phyloP scores from a whole-genome alignment of 306 rosid species.

The Fagus sylvatica region DNA sequence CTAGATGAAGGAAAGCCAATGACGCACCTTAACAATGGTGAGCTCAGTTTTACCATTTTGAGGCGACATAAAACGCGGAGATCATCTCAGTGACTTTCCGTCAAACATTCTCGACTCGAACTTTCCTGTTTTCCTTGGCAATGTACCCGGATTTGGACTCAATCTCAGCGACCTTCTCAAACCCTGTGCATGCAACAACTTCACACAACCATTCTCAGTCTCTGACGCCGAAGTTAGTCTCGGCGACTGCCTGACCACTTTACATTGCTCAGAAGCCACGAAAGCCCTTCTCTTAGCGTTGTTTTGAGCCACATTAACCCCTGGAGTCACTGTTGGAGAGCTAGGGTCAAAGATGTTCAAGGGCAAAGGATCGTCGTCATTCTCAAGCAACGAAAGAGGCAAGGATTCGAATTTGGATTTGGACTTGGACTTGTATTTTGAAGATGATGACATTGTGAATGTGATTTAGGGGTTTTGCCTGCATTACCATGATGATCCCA shows the following conservation, averaged over 20 bases:
- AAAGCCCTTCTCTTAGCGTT: not conserved
- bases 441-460: not conserved
- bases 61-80: slow-evolving; percentile 26
- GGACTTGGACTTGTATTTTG: not conserved
- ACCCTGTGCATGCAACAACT: not conserved
- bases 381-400: no score
- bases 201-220: not conserved
- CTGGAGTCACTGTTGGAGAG: not conserved
- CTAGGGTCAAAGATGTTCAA: no score
- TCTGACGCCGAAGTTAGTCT: not conserved
- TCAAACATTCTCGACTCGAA: not conserved
- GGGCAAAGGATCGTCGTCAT: slow-evolving; percentile 21
- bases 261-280: not conserved
- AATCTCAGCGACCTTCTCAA: slow-evolving; percentile 39
- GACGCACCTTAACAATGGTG: slow-evolving; percentile 34
- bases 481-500: no score
- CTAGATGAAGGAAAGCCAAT: not conserved
- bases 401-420: slow-evolving; percentile 1
- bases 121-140: slow-evolving; percentile 13
- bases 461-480: not conserved
- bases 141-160: not conserved
- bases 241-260: not conserved
- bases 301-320: not conserved
- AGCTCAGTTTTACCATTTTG: not conserved
- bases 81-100: slow-evolving; percentile 14